Conservation (phyloP, 805 yeast genomes). For the Cyberlindnera meyerae region DNA sequence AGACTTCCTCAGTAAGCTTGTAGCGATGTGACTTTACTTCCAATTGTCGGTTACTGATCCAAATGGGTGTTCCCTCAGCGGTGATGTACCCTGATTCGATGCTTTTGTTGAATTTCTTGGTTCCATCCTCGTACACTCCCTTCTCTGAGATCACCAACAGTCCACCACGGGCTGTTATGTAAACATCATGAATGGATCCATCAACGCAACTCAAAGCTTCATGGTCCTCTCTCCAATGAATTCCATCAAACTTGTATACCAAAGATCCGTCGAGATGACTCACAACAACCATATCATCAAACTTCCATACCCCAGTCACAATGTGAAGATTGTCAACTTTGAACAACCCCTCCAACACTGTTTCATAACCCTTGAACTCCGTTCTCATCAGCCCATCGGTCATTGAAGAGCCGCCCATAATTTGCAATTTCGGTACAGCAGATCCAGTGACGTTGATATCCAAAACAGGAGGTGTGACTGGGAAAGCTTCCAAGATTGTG, state of each 20-base stretch:
- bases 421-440: slow-evolving; percentile 19
- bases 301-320: slow-evolving; percentile 15
- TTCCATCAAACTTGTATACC: slow-evolving; percentile 1
- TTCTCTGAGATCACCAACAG: slow-evolving; percentile 12
- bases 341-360: too few relatives aligned
- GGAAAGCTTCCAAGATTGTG: neutral
- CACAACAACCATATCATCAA: slow-evolving; percentile 9
- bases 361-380: slow-evolving; percentile 18
- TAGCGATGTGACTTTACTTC: slow-evolving; percentile 1
- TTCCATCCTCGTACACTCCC: slow-evolving; percentile 19
- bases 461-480: slow-evolving; percentile 17
- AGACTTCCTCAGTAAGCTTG: slow-evolving; percentile 14
- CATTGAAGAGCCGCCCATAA: slow-evolving; percentile 20
- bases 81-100: slow-evolving; percentile 10
- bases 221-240: slow-evolving; percentile 6
- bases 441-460: slow-evolving; percentile 23
- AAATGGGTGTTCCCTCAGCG: too few relatives aligned
- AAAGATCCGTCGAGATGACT: slow-evolving; percentile 9
- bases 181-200: slow-evolving; percentile 19
- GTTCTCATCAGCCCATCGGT: slow-evolving; percentile 21
- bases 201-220: slow-evolving; percentile 7
- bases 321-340: neutral
- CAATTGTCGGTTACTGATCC: too few relatives aligned
- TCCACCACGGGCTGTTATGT: neutral
- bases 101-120: neutral